These are phyloP conservation scores for Beauveria sp. DNA, from an alignment of 2,329 filamentous ascomycete species.

Conservation along the genomic window DNA sequence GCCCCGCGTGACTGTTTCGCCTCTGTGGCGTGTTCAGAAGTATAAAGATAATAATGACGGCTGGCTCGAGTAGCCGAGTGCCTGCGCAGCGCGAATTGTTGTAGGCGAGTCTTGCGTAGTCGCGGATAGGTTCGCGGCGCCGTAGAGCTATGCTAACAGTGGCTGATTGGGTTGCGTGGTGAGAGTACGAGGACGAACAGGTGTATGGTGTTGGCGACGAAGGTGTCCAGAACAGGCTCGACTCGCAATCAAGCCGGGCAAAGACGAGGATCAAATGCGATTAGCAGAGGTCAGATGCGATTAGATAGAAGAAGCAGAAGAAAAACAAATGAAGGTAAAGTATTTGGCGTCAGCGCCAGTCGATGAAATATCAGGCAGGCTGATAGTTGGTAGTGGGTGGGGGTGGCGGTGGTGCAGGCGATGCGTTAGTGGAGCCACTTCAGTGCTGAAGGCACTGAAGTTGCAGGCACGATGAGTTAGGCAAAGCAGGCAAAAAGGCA, in stretches of 20 bases:
- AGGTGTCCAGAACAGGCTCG: background rate
- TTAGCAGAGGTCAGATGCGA: background rate
- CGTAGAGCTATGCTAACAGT: background rate
- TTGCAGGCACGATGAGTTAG: background rate
- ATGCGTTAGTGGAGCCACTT: background rate
- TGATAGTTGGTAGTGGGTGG: background rate
- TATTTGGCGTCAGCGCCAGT: slow-evolving; percentile 3
- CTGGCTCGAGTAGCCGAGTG: background rate
- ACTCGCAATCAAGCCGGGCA: background rate
- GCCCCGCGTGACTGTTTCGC: background rate
- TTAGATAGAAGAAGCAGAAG: background rate
- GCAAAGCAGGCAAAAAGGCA: no score
- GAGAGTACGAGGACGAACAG: background rate
- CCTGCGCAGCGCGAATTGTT: background rate
- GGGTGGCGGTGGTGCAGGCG: background rate
- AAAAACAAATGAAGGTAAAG: background rate
- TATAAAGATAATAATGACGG: background rate
- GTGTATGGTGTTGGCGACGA: background rate
- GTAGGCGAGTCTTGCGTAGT: background rate
- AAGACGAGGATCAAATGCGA: background rate
- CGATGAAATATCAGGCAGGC: background rate
- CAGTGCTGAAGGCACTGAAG: background rate
- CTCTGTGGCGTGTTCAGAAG: background rate
- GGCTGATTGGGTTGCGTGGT: background rate
- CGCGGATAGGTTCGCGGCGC: background rate